Evolutionary conservation across 805 yeast species (phyloP).

Genomic region (Suhomyces sp.): DNA sequence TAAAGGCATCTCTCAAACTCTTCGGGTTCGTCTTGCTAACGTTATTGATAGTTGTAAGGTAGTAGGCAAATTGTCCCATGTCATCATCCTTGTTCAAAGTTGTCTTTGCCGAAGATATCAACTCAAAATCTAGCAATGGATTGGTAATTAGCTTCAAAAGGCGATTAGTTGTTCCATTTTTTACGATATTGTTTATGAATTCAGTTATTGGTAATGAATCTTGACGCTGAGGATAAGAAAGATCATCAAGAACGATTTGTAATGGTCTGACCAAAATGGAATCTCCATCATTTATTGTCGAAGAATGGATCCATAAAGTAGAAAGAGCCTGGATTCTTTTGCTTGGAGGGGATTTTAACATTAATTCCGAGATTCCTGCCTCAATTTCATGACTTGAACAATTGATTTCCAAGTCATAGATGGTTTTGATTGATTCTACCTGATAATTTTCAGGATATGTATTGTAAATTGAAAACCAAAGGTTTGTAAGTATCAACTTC

Average conservation of each 20-base stretch:
- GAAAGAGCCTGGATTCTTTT: constrained; percentile 56
- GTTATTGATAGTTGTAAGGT: constrained; percentile 51
- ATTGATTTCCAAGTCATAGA: constrained; percentile 60
- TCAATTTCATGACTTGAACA: constrained; percentile 60
- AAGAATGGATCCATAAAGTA: constrained; percentile 72
- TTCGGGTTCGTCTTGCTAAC: constrained; percentile 50
- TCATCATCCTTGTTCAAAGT: constrained; percentile 52
- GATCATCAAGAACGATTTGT: constrained; percentile 64
- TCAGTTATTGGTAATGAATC: constrained; percentile 43
- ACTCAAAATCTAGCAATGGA: constrained; percentile 47
- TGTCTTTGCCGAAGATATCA: constrained; percentile 28
- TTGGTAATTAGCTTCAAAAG: constrained; percentile 58
- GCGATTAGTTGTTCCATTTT: constrained; percentile 57
- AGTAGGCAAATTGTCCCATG: constrained; percentile 60
- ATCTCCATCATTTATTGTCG: constrained; percentile 48
- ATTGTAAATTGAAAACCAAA: constrained; percentile 57
- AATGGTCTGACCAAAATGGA: constrained; percentile 60
- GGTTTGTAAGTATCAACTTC: constrained; percentile 39
- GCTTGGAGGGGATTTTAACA: constrained; percentile 36
- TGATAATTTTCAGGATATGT: constrained; percentile 55
- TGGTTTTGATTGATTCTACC: constrained; percentile 64
- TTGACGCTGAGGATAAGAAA: constrained; percentile 44
- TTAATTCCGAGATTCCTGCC: constrained; percentile 63
- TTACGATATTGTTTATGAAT: constrained; percentile 46
- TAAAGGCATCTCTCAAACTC: constrained; percentile 47